Base-by-base conservation (phyloP, 2,329 filamentous ascomycete species). In the Sarocladium brachiariae region DNA sequence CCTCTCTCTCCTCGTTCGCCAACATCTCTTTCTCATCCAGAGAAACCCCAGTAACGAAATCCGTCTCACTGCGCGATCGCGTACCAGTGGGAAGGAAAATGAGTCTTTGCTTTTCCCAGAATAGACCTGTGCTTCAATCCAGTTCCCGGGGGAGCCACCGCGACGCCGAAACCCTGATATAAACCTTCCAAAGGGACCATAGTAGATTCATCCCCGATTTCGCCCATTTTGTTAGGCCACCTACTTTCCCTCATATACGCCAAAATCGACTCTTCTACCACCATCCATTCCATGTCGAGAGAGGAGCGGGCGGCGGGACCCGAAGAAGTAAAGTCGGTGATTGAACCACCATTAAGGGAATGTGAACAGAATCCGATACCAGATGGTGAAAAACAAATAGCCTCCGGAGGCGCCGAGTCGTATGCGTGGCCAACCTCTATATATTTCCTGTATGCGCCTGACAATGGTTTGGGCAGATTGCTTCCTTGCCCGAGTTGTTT, bases 401-500 rank as follows among this genome's bases (percentile, higher is more conserved):
- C 39, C 21, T 43, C 39, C 39, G 11, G 39, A 43, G 39, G 39
- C 14, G 39, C 39, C 39, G 39, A 43, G 8, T 43, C 39, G 39
- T 43, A 27, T 43, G 39, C 39, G 21, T 43, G 39, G 39, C 39
- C 27, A 3, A 11, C 39, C 39, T 43, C 39, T 30, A 27, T 25
- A 25, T 43, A 25, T 25, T 25, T 14, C 39, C 39, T n/a, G 7
- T n/a, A 25, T 25, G 14, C 39, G 39, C 39, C 39, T 9, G 7
- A 10, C 27, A 25, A 43, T 43, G 39, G 27, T 43, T 16, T 19
- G 39, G 39, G 39, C 39, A 43, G 19, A 43, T 43, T 43, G 39
- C 39, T 43, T 43, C 39, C 10, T 43, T 43, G 39, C 39, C 39
- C 39, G 11, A 21, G 7, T 27, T 39, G 37, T 39, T 39, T 25